These are phyloP conservation scores for Plantago elongata DNA, from an alignment of 257 asterid genomes.

Conservation along the genomic window DNA sequence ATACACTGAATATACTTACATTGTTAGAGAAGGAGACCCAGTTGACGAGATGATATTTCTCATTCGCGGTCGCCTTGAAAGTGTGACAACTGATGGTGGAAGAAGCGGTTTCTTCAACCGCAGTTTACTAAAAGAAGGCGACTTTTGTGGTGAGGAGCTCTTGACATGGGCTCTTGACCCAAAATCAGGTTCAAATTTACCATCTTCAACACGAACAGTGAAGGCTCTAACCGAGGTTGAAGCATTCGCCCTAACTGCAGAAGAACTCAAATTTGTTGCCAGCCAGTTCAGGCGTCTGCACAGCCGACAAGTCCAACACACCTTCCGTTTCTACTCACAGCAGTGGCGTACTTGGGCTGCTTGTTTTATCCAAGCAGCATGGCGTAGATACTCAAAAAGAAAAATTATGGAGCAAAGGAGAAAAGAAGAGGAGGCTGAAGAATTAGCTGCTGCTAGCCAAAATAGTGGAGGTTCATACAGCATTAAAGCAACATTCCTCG, in stretches of 20 bases:
- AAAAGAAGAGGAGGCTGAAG: constrained; percentile 72
- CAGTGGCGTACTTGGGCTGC: constrained; percentile 99
- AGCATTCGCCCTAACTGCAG: constrained; percentile 85
- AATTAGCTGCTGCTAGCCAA: constrained; percentile 33
- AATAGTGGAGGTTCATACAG: constrained; percentile 54
- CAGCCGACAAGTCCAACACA: constrained; percentile 97
- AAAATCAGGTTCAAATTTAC: constrained; percentile 78
- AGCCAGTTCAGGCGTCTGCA: constrained; percentile 95
- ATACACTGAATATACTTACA: constrained; percentile 74
- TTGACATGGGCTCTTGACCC: constrained; percentile 98
- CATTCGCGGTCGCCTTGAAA: constrained; percentile 94
- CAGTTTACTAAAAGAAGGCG: constrained; percentile 79
- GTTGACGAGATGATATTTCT: constrained; percentile 97
- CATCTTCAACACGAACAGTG: constrained; percentile 92
- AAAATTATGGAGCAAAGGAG: constrained; percentile 62
- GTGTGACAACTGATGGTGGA: constrained; percentile 98
- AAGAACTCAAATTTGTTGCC: constrained; percentile 87
- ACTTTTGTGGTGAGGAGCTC: constrained; percentile 96
- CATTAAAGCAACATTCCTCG: constrained; percentile 81
- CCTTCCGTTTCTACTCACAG: constrained; percentile 95
- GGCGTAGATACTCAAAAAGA: constrained; percentile 84
- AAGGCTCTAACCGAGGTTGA: constrained; percentile 83
- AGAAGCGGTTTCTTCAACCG: constrained; percentile 96
- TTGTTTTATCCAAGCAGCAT: constrained; percentile 92
- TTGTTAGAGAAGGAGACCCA: constrained; percentile 98